phyloP scores from a whole-genome alignment of 495 filamentous ascomycete species.

The Penicillium paxilli region DNA sequence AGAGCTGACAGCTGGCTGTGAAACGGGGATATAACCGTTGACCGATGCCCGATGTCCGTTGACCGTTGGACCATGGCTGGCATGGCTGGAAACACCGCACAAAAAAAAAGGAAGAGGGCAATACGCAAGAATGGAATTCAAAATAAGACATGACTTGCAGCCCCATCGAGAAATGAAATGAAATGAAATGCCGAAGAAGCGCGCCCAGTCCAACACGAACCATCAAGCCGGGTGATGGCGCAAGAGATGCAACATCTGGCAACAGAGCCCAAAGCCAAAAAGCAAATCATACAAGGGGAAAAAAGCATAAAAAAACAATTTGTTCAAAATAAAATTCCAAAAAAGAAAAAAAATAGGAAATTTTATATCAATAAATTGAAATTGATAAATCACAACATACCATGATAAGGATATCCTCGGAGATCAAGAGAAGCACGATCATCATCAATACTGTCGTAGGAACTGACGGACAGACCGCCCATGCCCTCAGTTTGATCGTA shows the following conservation, averaged over 20 bases:
- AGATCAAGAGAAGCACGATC: conserved; percentile 46
- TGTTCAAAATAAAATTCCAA: conserved; percentile 9
- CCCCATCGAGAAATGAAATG: too few relatives aligned
- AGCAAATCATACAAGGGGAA: background rate
- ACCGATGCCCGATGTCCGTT: too few relatives aligned
- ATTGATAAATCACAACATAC: conserved; percentile 32
- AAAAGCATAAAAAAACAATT: conserved; percentile 5
- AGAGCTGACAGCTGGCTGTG: background rate
- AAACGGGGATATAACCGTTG: background rate
- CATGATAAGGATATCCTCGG: conserved; percentile 46
- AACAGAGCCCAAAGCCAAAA: conserved; percentile 15
- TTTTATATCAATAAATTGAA: too few relatives aligned
- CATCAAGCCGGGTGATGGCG: conserved; percentile 34
- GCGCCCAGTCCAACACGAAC: conserved; percentile 24
- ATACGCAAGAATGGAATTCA: conserved; percentile 9
- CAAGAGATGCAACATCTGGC: conserved; percentile 39
- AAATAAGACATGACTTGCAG: conserved; percentile 4
- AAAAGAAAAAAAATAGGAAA: conserved; percentile 3
- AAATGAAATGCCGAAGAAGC: background rate
- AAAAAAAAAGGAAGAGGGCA: background rate
- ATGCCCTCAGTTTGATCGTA: conserved; percentile 51
- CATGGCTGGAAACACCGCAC: background rate
- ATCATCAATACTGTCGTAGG: conserved; percentile 50
- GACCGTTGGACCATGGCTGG: background rate
- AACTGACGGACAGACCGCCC: conserved; percentile 50